Conservation (phyloP, 495 filamentous ascomycete genomes). For the Neurospora africana region DNA sequence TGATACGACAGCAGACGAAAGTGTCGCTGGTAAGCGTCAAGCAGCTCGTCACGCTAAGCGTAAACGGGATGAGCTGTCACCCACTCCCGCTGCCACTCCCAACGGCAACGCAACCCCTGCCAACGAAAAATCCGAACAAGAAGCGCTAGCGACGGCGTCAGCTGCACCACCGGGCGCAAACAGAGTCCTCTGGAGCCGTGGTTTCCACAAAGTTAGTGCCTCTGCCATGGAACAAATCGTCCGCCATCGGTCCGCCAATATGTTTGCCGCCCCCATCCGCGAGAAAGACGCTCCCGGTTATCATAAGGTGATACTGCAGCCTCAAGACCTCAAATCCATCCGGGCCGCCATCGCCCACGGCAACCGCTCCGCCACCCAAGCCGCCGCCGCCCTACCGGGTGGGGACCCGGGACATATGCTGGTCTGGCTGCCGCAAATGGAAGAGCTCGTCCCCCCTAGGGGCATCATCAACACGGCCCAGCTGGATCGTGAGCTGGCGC, state of each 20-base stretch:
- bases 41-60: slow-evolving; percentile 26
- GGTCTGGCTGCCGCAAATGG: slow-evolving; percentile 56
- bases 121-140: background rate
- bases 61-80: slow-evolving; percentile 35
- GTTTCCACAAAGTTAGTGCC: slow-evolving; percentile 65
- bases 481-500: slow-evolving; percentile 88
- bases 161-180: slow-evolving; percentile 22
- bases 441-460: slow-evolving; percentile 72
- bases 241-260: slow-evolving; percentile 76
- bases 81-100: slow-evolving; percentile 9
- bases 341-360: slow-evolving; percentile 68
- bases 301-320: slow-evolving; percentile 70
- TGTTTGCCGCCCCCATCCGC: slow-evolving; percentile 74
- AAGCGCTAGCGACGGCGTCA: background rate
- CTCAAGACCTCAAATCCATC: slow-evolving; percentile 84
- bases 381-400: slow-evolving; percentile 41
- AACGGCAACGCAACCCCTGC: background rate
- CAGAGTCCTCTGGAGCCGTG: slow-evolving; percentile 59
- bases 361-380: slow-evolving; percentile 58
- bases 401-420: slow-evolving; percentile 35
- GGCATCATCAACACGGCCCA: slow-evolving; percentile 92
- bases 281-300: slow-evolving; percentile 84
- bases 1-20: slow-evolving; percentile 41
- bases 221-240: slow-evolving; percentile 78
- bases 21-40: slow-evolving; percentile 16